Base-by-base conservation (phyloP, 2,329 filamentous ascomycete genomes). In the Anthostomella pinea region DNA sequence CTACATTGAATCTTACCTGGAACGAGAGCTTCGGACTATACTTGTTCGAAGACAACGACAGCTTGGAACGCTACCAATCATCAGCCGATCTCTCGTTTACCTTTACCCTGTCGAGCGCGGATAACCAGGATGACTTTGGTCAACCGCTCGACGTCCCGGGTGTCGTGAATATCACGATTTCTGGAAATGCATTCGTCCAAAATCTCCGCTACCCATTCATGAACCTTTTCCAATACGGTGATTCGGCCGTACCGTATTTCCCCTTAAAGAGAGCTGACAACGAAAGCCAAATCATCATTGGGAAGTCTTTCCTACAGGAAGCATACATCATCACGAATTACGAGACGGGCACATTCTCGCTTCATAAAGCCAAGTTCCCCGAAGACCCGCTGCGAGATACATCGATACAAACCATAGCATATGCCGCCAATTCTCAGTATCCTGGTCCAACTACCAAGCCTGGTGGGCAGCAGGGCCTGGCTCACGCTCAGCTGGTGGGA, bases 271-370 rank as follows among this genome's bases (percentile, higher is more conserved):
- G 74, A 40, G 66, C 75, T 8, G 53, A 69, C 14, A 68, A 74
- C 38, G 68, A 70, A 22, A 67, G 66, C 10, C 70, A 78, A 45
- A 73, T 77, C 56, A 73, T 82, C 9, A 70, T 87, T 22, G 84
- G 84, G 6, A 72, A 82, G 21, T 73, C 77, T 0, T 87, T 87
- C 46, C 63, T 88, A 35, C 84, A 87, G 54, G 83, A 87, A 58
- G 74, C 82, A 2, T 80, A 80, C 41, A 58, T 80, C 5, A 67
- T 77, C 20, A 76, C 70, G 17, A 71, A 70, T 45, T 81, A 78
- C 50, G 77, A 80, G 42, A 66, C 66, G 22, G 64, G 59, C 11
- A 56, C 58, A 9, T 80, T 78, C 53, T 74, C 73, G 1, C 50
- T 83, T 16, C 69, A 79, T 36, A 73, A 79, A 48, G 77, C 77